Evolutionary conservation across 306 rosid genomes (phyloP).

Genomic region (Biancaea sappan): DNA sequence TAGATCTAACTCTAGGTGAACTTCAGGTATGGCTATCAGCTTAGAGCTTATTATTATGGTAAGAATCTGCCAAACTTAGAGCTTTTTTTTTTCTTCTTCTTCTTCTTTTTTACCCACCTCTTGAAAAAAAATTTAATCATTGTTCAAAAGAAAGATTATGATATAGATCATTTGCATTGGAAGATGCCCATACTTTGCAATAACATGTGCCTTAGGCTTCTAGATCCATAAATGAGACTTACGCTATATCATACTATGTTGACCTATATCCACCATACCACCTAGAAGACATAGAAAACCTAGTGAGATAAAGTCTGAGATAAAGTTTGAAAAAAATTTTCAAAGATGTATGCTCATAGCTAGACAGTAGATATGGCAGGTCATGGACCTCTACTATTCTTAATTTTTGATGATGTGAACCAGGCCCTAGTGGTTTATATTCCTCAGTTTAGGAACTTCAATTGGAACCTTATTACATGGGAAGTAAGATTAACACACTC

Average conservation of each 20-base stretch:
- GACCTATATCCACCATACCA: background rate
- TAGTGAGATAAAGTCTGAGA: constrained; percentile 37
- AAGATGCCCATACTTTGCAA: background rate
- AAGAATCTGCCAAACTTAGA: constrained; percentile 38
- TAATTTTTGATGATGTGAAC: constrained; percentile 63
- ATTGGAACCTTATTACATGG: constrained; percentile 53
- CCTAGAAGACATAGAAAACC: background rate
- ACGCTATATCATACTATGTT: background rate
- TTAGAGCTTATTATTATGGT: constrained; percentile 88
- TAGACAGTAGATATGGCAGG: background rate
- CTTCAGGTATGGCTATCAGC: background rate
- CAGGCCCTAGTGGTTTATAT: constrained; percentile 70
- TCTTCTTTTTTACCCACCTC: background rate
- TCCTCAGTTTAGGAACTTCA: constrained; percentile 61
- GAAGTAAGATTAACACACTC: background rate
- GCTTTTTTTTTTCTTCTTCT: background rate
- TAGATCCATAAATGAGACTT: background rate
- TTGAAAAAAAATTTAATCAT: no score
- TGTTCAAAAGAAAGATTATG: no score
- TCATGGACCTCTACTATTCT: constrained; percentile 41
- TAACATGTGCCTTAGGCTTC: background rate
- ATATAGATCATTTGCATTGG: background rate
- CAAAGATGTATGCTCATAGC: background rate
- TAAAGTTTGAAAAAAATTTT: no score
- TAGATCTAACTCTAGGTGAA: background rate